These are phyloP conservation scores for Rosa rugosa DNA, from an alignment of 306 rosid species.

Conservation along the genomic window DNA sequence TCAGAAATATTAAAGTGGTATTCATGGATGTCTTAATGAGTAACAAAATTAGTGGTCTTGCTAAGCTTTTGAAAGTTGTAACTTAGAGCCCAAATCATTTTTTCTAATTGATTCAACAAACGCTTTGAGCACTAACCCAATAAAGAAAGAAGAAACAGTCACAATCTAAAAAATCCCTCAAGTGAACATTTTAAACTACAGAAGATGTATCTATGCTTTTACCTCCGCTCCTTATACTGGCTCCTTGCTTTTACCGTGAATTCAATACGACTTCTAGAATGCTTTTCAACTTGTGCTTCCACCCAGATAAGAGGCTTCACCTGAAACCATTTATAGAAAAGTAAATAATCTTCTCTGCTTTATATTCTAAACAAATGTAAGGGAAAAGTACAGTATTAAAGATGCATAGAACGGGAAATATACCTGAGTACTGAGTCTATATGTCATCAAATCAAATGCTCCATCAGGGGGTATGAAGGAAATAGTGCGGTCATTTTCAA, in stretches of 20 bases:
- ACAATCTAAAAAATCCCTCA: not conserved
- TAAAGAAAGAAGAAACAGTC: not conserved
- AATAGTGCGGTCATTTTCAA: slow-evolving; percentile 84
- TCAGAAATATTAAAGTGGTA: slow-evolving; percentile 14
- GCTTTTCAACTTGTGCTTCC: slow-evolving; percentile 86
- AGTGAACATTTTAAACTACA: not conserved
- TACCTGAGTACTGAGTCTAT: slow-evolving; percentile 90
- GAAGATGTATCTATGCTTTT: not conserved
- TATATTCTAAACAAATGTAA: not conserved
- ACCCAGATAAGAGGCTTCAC: slow-evolving; percentile 85
- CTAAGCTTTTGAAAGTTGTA: not conserved
- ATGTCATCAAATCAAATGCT: slow-evolving; percentile 84
- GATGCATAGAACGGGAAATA: not conserved
- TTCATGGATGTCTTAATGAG: not conserved
- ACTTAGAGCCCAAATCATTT: not conserved
- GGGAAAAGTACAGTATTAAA: not conserved
- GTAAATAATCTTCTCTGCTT: not conserved
- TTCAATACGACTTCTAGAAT: slow-evolving; percentile 78
- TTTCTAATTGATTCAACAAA: not conserved
- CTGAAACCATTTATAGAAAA: slow-evolving; percentile 32
- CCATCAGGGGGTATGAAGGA: slow-evolving; percentile 92
- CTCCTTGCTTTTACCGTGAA: slow-evolving; percentile 78
- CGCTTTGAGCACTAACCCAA: not conserved
- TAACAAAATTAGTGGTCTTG: not conserved
- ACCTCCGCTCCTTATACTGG: slow-evolving; percentile 92